Evolutionary conservation across 2,329 filamentous ascomycete species (phyloP).

Genomic region (Chrysoporthe austroafricana): DNA sequence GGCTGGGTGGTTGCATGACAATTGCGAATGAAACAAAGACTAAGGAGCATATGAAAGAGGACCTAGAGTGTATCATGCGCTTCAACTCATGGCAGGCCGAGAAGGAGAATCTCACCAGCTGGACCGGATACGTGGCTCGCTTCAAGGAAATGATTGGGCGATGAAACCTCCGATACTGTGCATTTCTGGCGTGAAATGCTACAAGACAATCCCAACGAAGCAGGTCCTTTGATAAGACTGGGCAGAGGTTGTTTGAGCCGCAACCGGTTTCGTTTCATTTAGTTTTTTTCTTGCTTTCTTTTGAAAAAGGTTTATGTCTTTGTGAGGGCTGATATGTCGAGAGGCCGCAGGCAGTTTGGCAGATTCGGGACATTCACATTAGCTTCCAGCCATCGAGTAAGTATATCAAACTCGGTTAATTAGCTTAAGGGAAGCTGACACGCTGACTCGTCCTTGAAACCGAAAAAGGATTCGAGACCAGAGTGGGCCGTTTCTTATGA

Average conservation of each 20-base stretch:
- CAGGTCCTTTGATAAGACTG: too few species aligned
- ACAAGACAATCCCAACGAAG: neutral
- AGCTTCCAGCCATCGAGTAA: too few species aligned
- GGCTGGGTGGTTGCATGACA: neutral
- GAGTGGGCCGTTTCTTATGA: slow-evolving; percentile 7
- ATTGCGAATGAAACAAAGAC: slow-evolving; percentile 9
- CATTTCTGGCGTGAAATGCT: neutral
- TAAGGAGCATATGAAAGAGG: neutral
- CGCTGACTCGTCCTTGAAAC: neutral
- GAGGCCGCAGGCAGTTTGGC: too few species aligned
- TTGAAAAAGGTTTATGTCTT: too few species aligned
- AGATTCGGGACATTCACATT: too few species aligned
- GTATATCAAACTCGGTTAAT: too few species aligned
- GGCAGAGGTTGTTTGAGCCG: too few species aligned
- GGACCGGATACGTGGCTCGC: neutral
- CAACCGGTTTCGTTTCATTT: too few species aligned
- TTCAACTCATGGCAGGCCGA: neutral
- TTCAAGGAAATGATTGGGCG: slow-evolving; percentile 12
- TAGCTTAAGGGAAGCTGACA: too few species aligned
- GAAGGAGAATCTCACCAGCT: neutral
- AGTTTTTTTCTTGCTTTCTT: too few species aligned
- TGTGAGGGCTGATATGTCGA: too few species aligned
- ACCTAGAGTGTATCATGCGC: neutral
- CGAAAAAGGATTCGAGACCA: neutral
- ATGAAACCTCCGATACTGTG: neutral